Percentiles rank a stretch among this genome's conserved stretches.
Evolutionary conservation across 1,284 basidiomycete species (phyloP).

Genomic region (Coniophora puteana): DNA sequence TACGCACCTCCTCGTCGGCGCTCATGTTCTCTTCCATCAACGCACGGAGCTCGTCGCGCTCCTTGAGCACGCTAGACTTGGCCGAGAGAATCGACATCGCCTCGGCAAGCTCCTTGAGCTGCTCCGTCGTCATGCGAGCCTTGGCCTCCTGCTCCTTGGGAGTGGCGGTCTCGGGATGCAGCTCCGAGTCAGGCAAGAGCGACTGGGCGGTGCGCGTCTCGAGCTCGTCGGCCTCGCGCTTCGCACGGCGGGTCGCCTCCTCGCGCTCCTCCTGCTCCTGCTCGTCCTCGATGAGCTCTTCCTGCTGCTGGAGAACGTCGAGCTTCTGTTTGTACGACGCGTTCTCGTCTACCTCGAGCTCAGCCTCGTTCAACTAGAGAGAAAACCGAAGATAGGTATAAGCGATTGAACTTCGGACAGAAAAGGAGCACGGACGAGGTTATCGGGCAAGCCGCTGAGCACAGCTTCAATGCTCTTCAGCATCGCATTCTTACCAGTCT

Average conservation of each 20-base stretch:
- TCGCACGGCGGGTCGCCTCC: slow-evolving; percentile 84
- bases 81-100: slow-evolving; percentile 90
- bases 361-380: slow-evolving; percentile 89
- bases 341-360: slow-evolving; percentile 92
- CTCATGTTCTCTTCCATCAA: slow-evolving; percentile 92
- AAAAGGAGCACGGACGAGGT: slow-evolving; percentile 59
- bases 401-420: slow-evolving; percentile 5
- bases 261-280: slow-evolving; percentile 97
- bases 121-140: slow-evolving; percentile 96
- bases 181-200: slow-evolving; percentile 76
- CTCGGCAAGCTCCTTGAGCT: slow-evolving; percentile 91
- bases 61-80: slow-evolving; percentile 96
- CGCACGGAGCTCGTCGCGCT: slow-evolving; percentile 85
- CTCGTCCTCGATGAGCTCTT: slow-evolving; percentile 99
- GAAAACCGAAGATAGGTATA: slow-evolving; percentile 4
- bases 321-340: slow-evolving; percentile 98
- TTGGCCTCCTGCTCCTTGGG: slow-evolving; percentile 55
- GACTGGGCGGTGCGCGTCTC: slow-evolving; percentile 75
- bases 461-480: slow-evolving; percentile 87
- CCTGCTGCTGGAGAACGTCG: slow-evolving; percentile 96
- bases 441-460: slow-evolving; percentile 91
- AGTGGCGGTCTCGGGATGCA: slow-evolving; percentile 40
- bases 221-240: slow-evolving; percentile 72
- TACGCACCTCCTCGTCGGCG: slow-evolving; percentile 75
- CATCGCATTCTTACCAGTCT: slow-evolving; percentile 74